These are phyloP conservation scores for Aspergillus ostianus DNA, from an alignment of 495 filamentous ascomycete species.

Conservation along the genomic window DNA sequence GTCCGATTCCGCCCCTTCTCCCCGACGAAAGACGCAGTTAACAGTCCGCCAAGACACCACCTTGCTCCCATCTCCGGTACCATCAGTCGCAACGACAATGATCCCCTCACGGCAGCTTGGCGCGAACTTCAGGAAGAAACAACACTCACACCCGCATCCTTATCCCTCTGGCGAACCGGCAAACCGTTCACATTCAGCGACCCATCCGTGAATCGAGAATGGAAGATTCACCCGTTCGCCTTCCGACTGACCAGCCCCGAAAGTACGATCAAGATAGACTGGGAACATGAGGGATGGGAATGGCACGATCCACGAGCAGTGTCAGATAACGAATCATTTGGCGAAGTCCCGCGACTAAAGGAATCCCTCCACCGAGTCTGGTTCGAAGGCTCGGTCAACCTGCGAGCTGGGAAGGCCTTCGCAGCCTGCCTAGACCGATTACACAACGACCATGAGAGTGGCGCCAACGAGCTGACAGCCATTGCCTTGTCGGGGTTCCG, in stretches of 20 bases:
- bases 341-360: constrained; percentile 53
- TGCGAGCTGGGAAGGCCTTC: constrained; percentile 40
- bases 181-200: constrained; percentile 59
- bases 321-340: constrained; percentile 36
- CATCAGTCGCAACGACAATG: constrained; percentile 50
- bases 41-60: constrained; percentile 38
- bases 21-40: background rate
- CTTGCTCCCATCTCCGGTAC: constrained; percentile 60
- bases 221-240: constrained; percentile 63
- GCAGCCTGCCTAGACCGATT: constrained; percentile 45
- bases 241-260: constrained; percentile 50
- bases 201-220: constrained; percentile 48
- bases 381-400: constrained; percentile 49
- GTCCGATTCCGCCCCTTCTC: background rate
- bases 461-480: constrained; percentile 54
- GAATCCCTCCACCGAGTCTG: constrained; percentile 57
- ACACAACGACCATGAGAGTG: constrained; percentile 53
- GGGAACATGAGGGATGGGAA: constrained; percentile 59
- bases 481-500: constrained; percentile 48
- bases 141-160: constrained; percentile 39
- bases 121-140: constrained; percentile 66
- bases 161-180: constrained; percentile 54
- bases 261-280: constrained; percentile 52
- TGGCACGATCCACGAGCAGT: constrained; percentile 55
- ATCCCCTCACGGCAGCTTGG: constrained; percentile 54